Evolutionary conservation across 352 stramenopile species (phyloP).

Genomic region (Globisporangium polare): DNA sequence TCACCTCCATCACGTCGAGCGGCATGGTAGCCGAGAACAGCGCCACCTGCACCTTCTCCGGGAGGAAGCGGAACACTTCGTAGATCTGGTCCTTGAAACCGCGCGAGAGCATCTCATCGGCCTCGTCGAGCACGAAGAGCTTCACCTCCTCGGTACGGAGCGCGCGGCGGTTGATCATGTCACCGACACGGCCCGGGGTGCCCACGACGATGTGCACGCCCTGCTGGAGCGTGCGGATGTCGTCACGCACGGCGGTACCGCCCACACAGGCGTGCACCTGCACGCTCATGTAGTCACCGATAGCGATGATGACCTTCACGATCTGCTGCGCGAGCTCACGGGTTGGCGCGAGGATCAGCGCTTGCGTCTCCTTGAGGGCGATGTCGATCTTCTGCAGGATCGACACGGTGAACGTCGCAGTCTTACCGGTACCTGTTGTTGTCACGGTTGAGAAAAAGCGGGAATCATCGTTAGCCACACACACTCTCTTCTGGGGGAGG

Average conservation of each 20-base stretch:
- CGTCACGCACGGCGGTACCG: slow-evolving; percentile 97
- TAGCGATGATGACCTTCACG: slow-evolving; percentile 96
- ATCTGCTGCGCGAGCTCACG: slow-evolving; percentile 99
- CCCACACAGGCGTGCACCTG: slow-evolving; percentile 98
- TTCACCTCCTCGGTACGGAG: slow-evolving; percentile 94
- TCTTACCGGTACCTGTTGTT: slow-evolving; percentile 95
- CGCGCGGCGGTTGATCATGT: slow-evolving; percentile 99
- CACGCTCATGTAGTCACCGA: slow-evolving; percentile 96
- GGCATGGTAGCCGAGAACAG: slow-evolving; percentile 99
- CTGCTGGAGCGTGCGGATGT: slow-evolving; percentile 97
- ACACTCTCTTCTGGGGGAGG: too few relatives aligned
- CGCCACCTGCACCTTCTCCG: slow-evolving; percentile 96
- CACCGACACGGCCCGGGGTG: slow-evolving; percentile 97
- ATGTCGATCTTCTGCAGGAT: slow-evolving; percentile 98
- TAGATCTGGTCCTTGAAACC: slow-evolving; percentile 99
- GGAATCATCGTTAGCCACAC: background rate
- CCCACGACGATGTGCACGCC: slow-evolving; percentile 98
- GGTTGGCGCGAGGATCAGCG: slow-evolving; percentile 98
- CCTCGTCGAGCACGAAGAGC: slow-evolving; percentile 99
- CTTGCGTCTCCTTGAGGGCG: slow-evolving; percentile 95
- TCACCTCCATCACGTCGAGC: slow-evolving; percentile 98
- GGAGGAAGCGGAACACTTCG: slow-evolving; percentile 99
- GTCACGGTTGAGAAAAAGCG: background rate
- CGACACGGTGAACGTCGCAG: slow-evolving; percentile 98
- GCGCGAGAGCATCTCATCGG: slow-evolving; percentile 99